A percentile compares a stretch with the other conserved stretches of the same genome.
Conservation (phyloP, 2,329 filamentous ascomycete species). For the Penicillium vulpinum region DNA sequence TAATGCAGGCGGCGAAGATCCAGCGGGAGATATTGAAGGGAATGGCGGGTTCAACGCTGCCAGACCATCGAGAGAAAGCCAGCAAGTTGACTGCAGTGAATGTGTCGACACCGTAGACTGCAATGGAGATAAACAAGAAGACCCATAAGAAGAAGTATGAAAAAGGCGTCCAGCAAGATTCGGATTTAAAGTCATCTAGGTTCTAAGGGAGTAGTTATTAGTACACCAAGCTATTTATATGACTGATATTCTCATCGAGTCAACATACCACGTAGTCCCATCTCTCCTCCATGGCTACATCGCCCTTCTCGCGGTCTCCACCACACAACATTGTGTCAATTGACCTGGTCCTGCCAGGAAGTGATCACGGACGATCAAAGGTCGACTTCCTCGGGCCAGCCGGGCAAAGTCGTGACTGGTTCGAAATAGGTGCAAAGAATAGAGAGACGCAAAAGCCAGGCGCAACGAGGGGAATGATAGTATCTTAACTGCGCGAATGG, state of each 20-base stretch:
- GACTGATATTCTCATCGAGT: neutral
- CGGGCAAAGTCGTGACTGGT: constrained; percentile 30
- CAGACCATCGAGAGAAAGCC: constrained; percentile 85
- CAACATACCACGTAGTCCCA: constrained; percentile 85
- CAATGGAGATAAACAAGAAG: constrained; percentile 72
- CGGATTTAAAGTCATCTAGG: constrained; percentile 76
- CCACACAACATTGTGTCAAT: constrained; percentile 63
- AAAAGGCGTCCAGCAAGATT: constrained; percentile 71
- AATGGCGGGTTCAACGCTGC: constrained; percentile 75
- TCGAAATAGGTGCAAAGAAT: neutral
- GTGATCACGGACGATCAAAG: constrained; percentile 2
- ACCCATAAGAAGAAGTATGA: constrained; percentile 86
- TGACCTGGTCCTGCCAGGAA: constrained; percentile 33
- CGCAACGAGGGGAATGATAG: constrained; percentile 8
- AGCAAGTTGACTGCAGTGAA: constrained; percentile 93
- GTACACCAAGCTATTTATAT: neutral
- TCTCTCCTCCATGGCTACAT: constrained; percentile 79
- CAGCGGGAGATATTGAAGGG: constrained; percentile 79
- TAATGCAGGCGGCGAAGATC: constrained; percentile 92
- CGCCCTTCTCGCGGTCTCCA: constrained; percentile 60
- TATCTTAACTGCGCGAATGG: constrained; percentile 19
- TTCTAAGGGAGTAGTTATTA: constrained; percentile 42
- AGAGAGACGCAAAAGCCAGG: neutral
- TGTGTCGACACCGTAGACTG: constrained; percentile 85
- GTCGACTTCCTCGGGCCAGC: constrained; percentile 39